Evolutionary conservation across 2,329 filamentous ascomycete species (phyloP).

Genomic region (Kalmusia sp.): DNA sequence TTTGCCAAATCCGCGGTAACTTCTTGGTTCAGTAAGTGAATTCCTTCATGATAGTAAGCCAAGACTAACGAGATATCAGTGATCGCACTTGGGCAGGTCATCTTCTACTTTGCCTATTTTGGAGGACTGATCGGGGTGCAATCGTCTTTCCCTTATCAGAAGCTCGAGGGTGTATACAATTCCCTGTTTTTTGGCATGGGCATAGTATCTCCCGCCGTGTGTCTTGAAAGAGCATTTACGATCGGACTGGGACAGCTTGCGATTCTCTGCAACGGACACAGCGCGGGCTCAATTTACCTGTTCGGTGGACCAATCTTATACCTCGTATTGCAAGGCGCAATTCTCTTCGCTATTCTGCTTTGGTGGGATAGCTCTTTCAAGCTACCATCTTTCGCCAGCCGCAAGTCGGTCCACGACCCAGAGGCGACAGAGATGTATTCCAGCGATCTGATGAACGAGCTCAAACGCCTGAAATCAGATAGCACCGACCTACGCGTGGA

Average conservation of each 20-base stretch:
- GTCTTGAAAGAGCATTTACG: slow-evolving; percentile 24
- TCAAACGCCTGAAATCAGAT: slow-evolving; percentile 68
- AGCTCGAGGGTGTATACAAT: slow-evolving; percentile 27
- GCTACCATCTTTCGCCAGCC: slow-evolving; percentile 56
- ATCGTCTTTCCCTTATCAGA: slow-evolving; percentile 19
- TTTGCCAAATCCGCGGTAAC: slow-evolving; percentile 74
- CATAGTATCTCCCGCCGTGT: slow-evolving; percentile 28
- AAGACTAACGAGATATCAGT: slow-evolving; percentile 59
- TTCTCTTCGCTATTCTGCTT: slow-evolving; percentile 76
- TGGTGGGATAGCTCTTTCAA: slow-evolving; percentile 42
- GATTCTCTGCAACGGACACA: slow-evolving; percentile 67
- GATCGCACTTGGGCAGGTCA: slow-evolving; percentile 74
- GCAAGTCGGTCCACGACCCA: slow-evolving; percentile 49
- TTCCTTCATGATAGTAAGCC: neutral
- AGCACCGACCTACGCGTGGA: slow-evolving; percentile 76
- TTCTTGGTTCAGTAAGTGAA: slow-evolving; percentile 61
- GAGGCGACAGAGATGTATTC: slow-evolving; percentile 60
- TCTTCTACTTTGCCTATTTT: slow-evolving; percentile 54
- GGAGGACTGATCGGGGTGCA: slow-evolving; percentile 31
- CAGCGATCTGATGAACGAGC: slow-evolving; percentile 67
- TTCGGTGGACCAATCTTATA: slow-evolving; percentile 88
- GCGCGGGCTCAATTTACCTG: slow-evolving; percentile 70
- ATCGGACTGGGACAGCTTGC: slow-evolving; percentile 65
- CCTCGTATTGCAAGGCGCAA: slow-evolving; percentile 72
- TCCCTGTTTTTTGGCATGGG: slow-evolving; percentile 31